Conservation (phyloP, 2,329 filamentous ascomycete species). For the Tolypocladium ophioglossoides region DNA sequence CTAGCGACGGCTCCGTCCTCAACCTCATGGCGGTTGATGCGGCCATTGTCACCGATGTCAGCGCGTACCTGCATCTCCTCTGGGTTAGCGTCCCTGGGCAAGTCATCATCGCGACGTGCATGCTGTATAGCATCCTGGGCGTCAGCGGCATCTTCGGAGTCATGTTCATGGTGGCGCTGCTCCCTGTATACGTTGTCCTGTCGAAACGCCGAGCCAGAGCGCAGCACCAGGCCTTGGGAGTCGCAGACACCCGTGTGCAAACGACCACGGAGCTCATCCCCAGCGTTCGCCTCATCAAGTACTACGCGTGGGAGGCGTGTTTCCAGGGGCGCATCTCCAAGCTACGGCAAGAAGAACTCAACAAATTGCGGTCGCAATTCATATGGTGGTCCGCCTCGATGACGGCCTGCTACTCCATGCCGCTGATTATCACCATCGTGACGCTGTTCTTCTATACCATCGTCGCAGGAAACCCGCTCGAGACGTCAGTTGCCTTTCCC, state of each 20-base stretch:
- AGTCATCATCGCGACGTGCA: not conserved
- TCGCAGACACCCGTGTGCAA: not conserved
- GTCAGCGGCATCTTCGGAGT: not conserved
- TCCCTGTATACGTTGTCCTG: not conserved
- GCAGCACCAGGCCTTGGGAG: not conserved
- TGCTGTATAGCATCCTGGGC: not conserved
- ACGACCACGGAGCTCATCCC: slow-evolving; percentile 46
- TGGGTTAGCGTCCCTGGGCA: not conserved
- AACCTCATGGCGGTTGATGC: not conserved
- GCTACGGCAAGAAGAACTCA: slow-evolving; percentile 49
- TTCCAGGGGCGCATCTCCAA: slow-evolving; percentile 54
- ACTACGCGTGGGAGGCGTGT: slow-evolving; percentile 56
- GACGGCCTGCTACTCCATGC: not conserved
- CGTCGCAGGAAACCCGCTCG: not conserved
- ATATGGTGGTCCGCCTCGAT: slow-evolving; percentile 9
- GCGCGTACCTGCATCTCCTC: not conserved
- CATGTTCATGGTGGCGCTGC: not conserved
- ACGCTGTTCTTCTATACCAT: not conserved
- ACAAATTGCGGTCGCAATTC: slow-evolving; percentile 51
- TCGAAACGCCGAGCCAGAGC: not conserved
- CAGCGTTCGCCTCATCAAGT: slow-evolving; percentile 67
- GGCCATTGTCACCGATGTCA: not conserved
- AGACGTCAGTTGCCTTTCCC: not conserved
- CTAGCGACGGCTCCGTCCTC: not conserved
- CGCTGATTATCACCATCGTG: not conserved